Evolutionary conservation across 768 basidiomycete genomes (phyloP).

Genomic region (Tylopilus vinaceipallidus): DNA sequence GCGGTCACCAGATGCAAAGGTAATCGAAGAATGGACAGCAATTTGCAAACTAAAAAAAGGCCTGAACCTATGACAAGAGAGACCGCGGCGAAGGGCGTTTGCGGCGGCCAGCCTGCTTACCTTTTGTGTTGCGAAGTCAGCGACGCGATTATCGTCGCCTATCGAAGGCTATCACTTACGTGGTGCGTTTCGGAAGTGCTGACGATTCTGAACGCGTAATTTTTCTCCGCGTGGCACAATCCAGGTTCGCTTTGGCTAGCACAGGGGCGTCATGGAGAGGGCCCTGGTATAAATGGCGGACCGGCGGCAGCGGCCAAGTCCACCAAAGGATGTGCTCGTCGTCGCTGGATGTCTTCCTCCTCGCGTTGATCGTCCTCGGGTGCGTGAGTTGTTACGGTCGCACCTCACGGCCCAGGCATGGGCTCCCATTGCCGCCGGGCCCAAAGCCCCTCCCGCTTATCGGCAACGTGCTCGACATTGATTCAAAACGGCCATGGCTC

Average conservation of each 20-base stretch:
- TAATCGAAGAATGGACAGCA: slow-evolving; percentile 17
- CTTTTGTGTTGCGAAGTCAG: slow-evolving; percentile 13
- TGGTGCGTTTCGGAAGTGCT: slow-evolving; percentile 15
- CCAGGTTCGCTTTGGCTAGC: not conserved
- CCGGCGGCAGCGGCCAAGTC: not conserved
- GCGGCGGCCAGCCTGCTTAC: slow-evolving; percentile 4
- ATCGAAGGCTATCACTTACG: slow-evolving; percentile 26
- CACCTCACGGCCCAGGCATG: slow-evolving; percentile 2
- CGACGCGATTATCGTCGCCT: slow-evolving; percentile 18
- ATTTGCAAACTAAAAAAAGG: slow-evolving; percentile 18
- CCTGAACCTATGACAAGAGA: slow-evolving; percentile 19
- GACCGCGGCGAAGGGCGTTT: slow-evolving; percentile 28
- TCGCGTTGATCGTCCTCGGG: slow-evolving; percentile 9
- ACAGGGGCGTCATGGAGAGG: slow-evolving; percentile 10
- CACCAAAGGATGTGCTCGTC: slow-evolving; percentile 12
- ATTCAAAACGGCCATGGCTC: slow-evolving; percentile 23
- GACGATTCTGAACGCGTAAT: slow-evolving; percentile 11
- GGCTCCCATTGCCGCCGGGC: slow-evolving; percentile 22
- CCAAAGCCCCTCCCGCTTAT: slow-evolving; percentile 22
- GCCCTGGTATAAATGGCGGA: slow-evolving; percentile 16
- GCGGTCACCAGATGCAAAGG: slow-evolving; percentile 9
- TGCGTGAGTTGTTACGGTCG: slow-evolving; percentile 11
- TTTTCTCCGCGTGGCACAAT: slow-evolving; percentile 9
- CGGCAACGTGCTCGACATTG: slow-evolving; percentile 26
- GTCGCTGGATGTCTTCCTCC: slow-evolving; percentile 4